These are phyloP conservation scores for Euphorbia peplus DNA, from an alignment of 345 rosid species.

Conservation along the genomic window DNA sequence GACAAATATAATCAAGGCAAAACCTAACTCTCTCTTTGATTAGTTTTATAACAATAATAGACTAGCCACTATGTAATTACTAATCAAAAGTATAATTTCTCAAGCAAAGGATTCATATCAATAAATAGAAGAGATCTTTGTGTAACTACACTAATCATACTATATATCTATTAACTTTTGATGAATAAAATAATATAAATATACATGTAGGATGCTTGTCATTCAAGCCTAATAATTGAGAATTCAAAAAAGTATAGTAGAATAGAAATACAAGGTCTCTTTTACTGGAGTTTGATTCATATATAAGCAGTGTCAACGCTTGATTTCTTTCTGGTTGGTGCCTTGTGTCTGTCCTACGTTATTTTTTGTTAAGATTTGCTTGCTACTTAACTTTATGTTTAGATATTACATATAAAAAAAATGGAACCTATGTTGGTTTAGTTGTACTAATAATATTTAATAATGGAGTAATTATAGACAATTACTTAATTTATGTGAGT, in stretches of 20 bases:
- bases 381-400: conserved; percentile 3
- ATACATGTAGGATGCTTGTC: conserved; percentile 19
- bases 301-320: conserved; percentile 25
- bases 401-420: no score
- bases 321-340: conserved; percentile 25
- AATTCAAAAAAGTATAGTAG: background rate
- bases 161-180: background rate
- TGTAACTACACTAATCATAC: conserved; percentile 7
- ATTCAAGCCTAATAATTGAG: conserved; percentile 23
- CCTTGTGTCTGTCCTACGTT: conserved; percentile 22
- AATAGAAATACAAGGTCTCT: conserved; percentile 2
- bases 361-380: conserved; percentile 9
- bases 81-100: conserved; percentile 11
- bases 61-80: conserved; percentile 12
- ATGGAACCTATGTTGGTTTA: no score
- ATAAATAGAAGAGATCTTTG: conserved; percentile 24
- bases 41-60: background rate
- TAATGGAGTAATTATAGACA: background rate
- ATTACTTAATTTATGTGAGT: background rate
- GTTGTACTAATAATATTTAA: background rate
- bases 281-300: conserved; percentile 16
- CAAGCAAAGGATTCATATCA: conserved; percentile 20
- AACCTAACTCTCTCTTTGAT: background rate
- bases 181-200: background rate
- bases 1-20: no score